Evolutionary conservation across 768 basidiomycete species (phyloP).

Genomic region (Rhizopogon vinicolor): DNA sequence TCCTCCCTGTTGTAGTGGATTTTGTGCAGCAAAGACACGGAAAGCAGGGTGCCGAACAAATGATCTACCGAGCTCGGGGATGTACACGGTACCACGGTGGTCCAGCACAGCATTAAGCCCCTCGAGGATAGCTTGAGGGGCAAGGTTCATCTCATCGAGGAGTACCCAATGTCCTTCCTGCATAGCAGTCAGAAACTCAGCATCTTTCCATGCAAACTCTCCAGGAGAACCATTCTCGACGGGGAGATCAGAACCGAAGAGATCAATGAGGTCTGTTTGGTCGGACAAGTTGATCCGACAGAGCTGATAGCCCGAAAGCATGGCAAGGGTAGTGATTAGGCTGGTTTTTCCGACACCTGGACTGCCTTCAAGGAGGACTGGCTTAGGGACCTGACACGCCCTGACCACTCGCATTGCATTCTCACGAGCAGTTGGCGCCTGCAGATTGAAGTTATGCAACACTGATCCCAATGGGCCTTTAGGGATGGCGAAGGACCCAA

Average conservation of each 20-base stretch:
- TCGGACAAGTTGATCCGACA: constrained; percentile 97
- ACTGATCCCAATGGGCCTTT: constrained; percentile 44
- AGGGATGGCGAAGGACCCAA: constrained; percentile 73
- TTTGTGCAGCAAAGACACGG: constrained; percentile 96
- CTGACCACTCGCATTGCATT: constrained; percentile 88
- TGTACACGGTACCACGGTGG: constrained; percentile 91
- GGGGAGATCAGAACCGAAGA: constrained; percentile 95
- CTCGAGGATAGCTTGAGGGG: constrained; percentile 93
- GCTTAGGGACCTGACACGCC: constrained; percentile 86
- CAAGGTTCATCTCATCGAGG: constrained; percentile 98
- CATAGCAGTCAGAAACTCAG: constrained; percentile 89
- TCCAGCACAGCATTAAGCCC: constrained; percentile 95
- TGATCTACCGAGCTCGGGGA: constrained; percentile 89
- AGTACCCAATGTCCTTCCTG: constrained; percentile 98
- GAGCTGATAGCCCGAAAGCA: constrained; percentile 68
- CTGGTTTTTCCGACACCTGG: constrained; percentile 99
- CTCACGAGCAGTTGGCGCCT: constrained; percentile 82
- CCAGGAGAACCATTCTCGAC: constrained; percentile 88
- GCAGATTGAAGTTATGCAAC: constrained; percentile 63
- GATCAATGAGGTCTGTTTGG: constrained; percentile 93
- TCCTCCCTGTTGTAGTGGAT: constrained; percentile 93
- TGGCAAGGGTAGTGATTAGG: constrained; percentile 82
- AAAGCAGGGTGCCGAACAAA: constrained; percentile 91
- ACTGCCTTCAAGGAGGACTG: constrained; percentile 93
- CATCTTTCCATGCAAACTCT: constrained; percentile 97